These are phyloP conservation scores for Tetrahymena elliotti DNA, from an alignment of 73 alveolate genomes.

Conservation along the genomic window DNA sequence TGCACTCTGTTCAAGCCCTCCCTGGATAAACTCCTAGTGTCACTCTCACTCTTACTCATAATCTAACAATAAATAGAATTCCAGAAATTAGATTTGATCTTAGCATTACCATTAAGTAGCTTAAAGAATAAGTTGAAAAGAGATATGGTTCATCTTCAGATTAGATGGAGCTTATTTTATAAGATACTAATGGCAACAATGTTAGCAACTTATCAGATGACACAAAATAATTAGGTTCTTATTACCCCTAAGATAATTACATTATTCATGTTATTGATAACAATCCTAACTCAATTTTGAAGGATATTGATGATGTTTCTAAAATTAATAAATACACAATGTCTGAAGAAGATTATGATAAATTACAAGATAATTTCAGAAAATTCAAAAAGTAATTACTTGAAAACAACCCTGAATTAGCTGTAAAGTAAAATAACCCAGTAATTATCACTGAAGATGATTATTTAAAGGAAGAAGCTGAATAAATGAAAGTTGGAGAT, in stretches of 20 bases:
- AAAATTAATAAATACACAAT: slow-evolving; percentile 64
- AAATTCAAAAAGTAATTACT: slow-evolving; percentile 61
- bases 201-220: slow-evolving; percentile 19
- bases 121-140: slow-evolving; percentile 32
- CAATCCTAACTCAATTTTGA: slow-evolving; percentile 63
- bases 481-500: slow-evolving; percentile 47
- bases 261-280: slow-evolving; percentile 63
- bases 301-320: slow-evolving; percentile 61
- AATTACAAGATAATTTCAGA: slow-evolving; percentile 56
- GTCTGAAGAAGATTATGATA: slow-evolving; percentile 73
- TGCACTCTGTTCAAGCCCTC: neutral
- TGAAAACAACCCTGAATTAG: slow-evolving; percentile 52
- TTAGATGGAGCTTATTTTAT: slow-evolving; percentile 11
- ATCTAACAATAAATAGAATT: slow-evolving; percentile 5
- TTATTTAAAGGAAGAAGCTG: slow-evolving; percentile 67
- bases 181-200: slow-evolving; percentile 30
- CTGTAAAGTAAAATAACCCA: slow-evolving; percentile 45
- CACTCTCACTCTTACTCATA: slow-evolving; percentile 21
- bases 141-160: slow-evolving; percentile 37
- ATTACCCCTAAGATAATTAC: slow-evolving; percentile 31
- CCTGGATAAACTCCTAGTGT: slow-evolving; percentile 8
- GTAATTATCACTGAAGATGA: slow-evolving; percentile 55
- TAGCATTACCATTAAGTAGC: slow-evolving; percentile 8
- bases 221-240: slow-evolving; percentile 7
- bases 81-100: slow-evolving; percentile 33